These are phyloP conservation scores for Colletotrichum lentis DNA, from an alignment of 2,329 filamentous ascomycete genomes.

Conservation along the genomic window DNA sequence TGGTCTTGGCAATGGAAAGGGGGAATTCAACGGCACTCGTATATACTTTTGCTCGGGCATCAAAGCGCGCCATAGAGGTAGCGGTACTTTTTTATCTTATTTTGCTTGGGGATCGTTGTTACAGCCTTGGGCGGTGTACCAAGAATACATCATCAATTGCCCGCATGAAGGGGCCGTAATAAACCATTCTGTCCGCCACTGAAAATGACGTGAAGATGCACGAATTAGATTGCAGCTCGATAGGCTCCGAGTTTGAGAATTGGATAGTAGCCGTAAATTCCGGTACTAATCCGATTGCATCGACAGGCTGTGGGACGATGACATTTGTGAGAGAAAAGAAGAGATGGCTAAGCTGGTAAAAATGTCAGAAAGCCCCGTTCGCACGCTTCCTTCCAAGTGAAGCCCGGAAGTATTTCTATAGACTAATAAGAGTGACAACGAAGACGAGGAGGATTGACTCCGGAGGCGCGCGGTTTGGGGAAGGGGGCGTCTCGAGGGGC, in stretches of 20 bases:
- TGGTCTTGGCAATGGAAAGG: constrained; percentile 15
- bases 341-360: background rate
- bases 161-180: background rate
- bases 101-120: constrained; percentile 7
- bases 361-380: background rate
- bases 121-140: background rate
- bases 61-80: constrained; percentile 21
- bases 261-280: background rate
- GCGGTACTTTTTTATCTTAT: constrained; percentile 11
- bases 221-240: background rate
- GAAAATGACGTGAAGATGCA: background rate
- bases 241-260: background rate
- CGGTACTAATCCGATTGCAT: background rate
- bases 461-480: background rate
- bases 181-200: background rate
- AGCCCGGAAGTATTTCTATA: background rate
- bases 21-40: constrained; percentile 12
- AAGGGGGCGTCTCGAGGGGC: background rate
- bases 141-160: background rate
- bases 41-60: constrained; percentile 12
- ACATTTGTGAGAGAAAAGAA: too few relatives aligned
- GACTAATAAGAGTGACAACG: background rate
- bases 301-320: background rate
- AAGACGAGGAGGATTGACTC: background rate
- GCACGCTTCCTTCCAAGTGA: background rate